A percentile compares a stretch with the other conserved stretches of the same genome.
These are phyloP conservation scores for Claviceps humidiphila DNA, from an alignment of 2,329 filamentous ascomycete species.

Conservation along the genomic window DNA sequence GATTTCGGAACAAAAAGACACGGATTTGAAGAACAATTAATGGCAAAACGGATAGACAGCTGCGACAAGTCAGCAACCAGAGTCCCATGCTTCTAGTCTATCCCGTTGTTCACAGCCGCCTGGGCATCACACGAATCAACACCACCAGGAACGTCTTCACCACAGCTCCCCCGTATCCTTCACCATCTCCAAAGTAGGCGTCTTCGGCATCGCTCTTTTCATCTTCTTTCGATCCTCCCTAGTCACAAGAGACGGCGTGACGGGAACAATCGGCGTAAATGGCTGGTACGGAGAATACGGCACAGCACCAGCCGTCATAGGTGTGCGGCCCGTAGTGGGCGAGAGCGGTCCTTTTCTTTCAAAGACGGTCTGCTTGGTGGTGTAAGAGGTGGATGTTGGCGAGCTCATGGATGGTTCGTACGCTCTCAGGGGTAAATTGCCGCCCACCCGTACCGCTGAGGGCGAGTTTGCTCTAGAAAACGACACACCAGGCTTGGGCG, in stretches of 20 bases:
- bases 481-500: constrained; percentile 36
- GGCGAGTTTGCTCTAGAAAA: constrained; percentile 37
- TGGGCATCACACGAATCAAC: not conserved
- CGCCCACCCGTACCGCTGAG: constrained; percentile 42
- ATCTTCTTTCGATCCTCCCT: constrained; percentile 57
- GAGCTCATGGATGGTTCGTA: constrained; percentile 45
- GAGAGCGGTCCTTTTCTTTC: constrained; percentile 42
- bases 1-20: not conserved
- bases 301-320: constrained; percentile 45
- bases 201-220: constrained; percentile 50
- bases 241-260: constrained; percentile 63
- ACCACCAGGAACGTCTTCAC: constrained; percentile 24
- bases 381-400: constrained; percentile 31
- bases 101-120: not conserved
- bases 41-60: not conserved
- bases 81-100: not conserved
- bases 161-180: constrained; percentile 50
- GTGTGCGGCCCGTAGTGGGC: constrained; percentile 46
- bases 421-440: constrained; percentile 45
- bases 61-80: not conserved
- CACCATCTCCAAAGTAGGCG: constrained; percentile 49
- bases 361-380: constrained; percentile 52
- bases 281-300: constrained; percentile 74
- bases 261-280: constrained; percentile 59
- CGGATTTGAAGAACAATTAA: not conserved